Conservation (phyloP, 2,329 filamentous ascomycete genomes). For the Salinomyces thailandicus region DNA sequence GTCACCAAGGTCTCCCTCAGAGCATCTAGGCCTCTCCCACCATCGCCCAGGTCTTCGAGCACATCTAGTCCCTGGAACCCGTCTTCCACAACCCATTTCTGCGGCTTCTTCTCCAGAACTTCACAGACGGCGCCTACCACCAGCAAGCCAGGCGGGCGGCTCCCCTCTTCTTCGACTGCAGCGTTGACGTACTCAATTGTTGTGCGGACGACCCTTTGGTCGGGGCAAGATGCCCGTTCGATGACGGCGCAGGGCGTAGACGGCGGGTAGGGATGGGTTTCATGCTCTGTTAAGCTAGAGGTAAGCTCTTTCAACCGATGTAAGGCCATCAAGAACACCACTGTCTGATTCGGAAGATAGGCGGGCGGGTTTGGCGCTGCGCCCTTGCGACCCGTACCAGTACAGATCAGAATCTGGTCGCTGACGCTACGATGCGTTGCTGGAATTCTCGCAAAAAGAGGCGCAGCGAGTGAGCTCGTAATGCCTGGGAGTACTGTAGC, state of each 20-base stretch:
- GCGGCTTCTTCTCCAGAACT: slow-evolving; percentile 54
- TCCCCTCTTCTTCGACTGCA: slow-evolving; percentile 82
- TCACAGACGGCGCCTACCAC: slow-evolving; percentile 79
- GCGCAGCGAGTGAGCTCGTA: slow-evolving; percentile 76
- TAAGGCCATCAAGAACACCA: slow-evolving; percentile 90
- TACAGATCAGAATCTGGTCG: slow-evolving; percentile 93
- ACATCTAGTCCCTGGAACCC: slow-evolving; percentile 66
- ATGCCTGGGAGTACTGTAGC: slow-evolving; percentile 72
- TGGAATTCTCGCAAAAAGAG: slow-evolving; percentile 79
- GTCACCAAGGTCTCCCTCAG: slow-evolving; percentile 20
- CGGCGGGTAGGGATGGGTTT: slow-evolving; percentile 37
- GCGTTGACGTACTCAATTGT: slow-evolving; percentile 68
- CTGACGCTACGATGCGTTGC: slow-evolving; percentile 80
- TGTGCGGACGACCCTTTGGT: slow-evolving; percentile 85
- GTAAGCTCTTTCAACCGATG: slow-evolving; percentile 72
- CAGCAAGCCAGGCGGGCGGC: slow-evolving; percentile 75
- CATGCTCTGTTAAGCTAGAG: slow-evolving; percentile 50
- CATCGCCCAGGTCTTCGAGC: slow-evolving; percentile 26
- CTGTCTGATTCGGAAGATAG: slow-evolving; percentile 65
- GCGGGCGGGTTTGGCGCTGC: slow-evolving; percentile 70
- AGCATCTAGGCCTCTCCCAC: slow-evolving; percentile 17
- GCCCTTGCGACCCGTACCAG: slow-evolving; percentile 87
- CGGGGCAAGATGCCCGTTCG: slow-evolving; percentile 84
- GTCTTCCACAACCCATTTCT: slow-evolving; percentile 77
- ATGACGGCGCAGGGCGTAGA: slow-evolving; percentile 84